Percentiles rank a stretch among this genome's conserved stretches.
Evolutionary conservation across 306 rosid species (phyloP).

Genomic region (Quercus gilva): DNA sequence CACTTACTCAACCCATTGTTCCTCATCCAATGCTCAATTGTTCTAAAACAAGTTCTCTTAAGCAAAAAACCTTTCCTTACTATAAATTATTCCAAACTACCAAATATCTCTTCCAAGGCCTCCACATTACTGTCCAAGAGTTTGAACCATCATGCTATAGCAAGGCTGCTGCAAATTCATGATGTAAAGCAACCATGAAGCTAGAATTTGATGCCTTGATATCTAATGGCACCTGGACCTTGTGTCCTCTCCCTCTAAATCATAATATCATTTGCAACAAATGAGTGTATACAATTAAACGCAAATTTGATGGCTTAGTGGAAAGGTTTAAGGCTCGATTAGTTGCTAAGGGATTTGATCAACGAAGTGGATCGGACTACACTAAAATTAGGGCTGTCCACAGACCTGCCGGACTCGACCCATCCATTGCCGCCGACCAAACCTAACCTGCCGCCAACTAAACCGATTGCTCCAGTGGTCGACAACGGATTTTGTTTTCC

Average conservation of each 20-base stretch:
- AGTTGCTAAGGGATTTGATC: too few relatives aligned
- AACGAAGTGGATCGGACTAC: too few relatives aligned
- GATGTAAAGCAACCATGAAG: background rate
- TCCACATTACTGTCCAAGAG: background rate
- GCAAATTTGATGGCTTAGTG: too few relatives aligned
- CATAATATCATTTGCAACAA: too few relatives aligned
- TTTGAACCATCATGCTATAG: background rate
- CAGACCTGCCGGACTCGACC: rapidly evolving
- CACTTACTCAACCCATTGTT: background rate
- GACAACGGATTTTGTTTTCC: rapidly evolving
- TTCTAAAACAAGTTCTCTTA: background rate
- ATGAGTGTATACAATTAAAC: too few relatives aligned
- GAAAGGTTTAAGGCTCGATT: too few relatives aligned
- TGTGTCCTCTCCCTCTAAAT: background rate
- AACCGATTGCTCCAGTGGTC: rapidly evolving
- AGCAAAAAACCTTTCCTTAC: background rate
- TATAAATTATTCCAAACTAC: background rate
- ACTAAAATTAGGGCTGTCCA: too few relatives aligned
- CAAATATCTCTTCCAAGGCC: too few relatives aligned
- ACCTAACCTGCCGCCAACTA: rapidly evolving
- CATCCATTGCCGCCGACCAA: rapidly evolving
- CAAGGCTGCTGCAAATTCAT: background rate
- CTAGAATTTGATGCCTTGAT: background rate
- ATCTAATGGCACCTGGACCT: background rate
- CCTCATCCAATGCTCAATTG: background rate